phyloP scores from a whole-genome alignment of 176 grass and related monocot species.

The Hordeum vulgare region DNA sequence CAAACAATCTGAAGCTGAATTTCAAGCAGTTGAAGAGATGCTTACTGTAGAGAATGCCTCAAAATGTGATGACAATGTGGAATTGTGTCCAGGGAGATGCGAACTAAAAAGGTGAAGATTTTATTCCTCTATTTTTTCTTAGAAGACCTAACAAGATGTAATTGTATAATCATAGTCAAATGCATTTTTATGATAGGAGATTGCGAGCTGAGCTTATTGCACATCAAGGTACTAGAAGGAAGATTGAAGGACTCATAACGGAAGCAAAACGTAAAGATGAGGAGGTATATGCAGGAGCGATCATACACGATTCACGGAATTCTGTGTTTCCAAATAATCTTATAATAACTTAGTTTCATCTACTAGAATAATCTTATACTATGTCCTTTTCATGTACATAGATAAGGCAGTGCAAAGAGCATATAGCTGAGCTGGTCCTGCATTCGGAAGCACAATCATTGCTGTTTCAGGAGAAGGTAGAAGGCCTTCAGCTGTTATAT shows the following conservation, averaged over 20 bases:
- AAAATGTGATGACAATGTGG: conserved; percentile 24
- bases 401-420: conserved; percentile 67
- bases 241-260: conserved; percentile 44
- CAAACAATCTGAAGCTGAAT: conserved; percentile 39
- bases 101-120: conserved; percentile 34
- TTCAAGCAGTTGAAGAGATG: conserved; percentile 39
- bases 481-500: conserved; percentile 11
- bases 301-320: background rate
- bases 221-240: conserved; percentile 55
- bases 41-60: conserved; percentile 30
- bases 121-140: conserved; percentile 6
- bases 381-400: conserved; percentile 20
- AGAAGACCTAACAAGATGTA: background rate
- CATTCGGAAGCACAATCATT: conserved; percentile 90
- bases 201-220: conserved; percentile 37
- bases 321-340: conserved; percentile 18
- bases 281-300: conserved; percentile 41
- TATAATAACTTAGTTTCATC: conserved; percentile 20
- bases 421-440: conserved; percentile 71
- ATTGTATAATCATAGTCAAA: background rate
- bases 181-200: conserved; percentile 21
- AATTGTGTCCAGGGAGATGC: conserved; percentile 19
- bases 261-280: conserved; percentile 62
- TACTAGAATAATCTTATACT: conserved; percentile 18
- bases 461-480: conserved; percentile 74